Conservation (phyloP, 2,329 filamentous ascomycete genomes). For the Calonectria crousiana region DNA sequence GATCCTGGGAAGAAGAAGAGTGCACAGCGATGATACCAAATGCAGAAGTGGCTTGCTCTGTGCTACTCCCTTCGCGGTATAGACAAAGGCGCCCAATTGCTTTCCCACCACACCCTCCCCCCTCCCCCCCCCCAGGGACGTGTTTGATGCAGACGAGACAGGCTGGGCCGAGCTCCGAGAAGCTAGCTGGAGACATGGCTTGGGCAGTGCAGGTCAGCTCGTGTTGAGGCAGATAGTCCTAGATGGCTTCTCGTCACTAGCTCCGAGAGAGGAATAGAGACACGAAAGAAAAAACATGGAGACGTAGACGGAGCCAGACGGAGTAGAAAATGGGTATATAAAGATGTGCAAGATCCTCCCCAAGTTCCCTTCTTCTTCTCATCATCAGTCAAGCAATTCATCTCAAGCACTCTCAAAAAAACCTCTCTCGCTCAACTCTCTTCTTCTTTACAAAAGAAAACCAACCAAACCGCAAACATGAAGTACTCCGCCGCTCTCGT, state of each 20-base stretch:
- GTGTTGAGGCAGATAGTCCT: conserved; percentile 2
- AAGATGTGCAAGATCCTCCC: conserved; percentile 12
- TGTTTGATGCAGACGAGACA: background rate
- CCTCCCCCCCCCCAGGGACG: background rate
- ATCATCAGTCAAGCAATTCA: conserved; percentile 24
- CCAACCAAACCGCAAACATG: conserved; percentile 40
- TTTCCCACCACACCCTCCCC: background rate
- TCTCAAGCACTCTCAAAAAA: conserved; percentile 9
- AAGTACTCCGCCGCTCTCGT: conserved; percentile 44
- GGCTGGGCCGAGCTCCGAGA: conserved; percentile 8
- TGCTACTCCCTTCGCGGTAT: background rate
- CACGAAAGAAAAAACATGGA: background rate
- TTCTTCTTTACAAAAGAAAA: background rate
- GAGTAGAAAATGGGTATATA: conserved; percentile 24
- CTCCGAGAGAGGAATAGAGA: background rate
- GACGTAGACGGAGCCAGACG: background rate
- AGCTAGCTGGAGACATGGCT: conserved; percentile 2
- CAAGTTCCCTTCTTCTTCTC: conserved; percentile 2
- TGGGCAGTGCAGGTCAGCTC: conserved; percentile 22
- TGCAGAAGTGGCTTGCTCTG: background rate
- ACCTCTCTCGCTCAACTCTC: conserved; percentile 24
- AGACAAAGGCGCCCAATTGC: background rate
- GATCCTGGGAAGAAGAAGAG: background rate
- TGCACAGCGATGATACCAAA: background rate
- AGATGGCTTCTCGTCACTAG: background rate